Conservation (phyloP, 75 land plant genomes). For the Picea sitchensis region DNA sequence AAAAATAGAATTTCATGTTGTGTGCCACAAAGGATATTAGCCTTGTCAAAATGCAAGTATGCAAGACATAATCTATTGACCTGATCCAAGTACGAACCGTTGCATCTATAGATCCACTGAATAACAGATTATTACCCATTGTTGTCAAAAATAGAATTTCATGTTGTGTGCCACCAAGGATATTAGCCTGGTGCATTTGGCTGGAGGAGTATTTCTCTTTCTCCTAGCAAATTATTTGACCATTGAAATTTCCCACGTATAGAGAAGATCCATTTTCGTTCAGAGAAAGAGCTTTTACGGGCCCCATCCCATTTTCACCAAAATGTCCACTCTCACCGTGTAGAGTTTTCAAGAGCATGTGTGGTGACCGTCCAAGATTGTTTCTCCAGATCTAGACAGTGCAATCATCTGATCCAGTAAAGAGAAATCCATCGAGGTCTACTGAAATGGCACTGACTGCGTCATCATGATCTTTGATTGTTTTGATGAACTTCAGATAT, state of each 20-base stretch:
- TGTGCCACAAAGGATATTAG: constrained; percentile 54
- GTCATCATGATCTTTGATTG: constrained; percentile 38
- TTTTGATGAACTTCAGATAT: constrained; percentile 34
- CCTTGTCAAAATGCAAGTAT: constrained; percentile 34
- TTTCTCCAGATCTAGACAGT: neutral
- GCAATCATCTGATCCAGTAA: constrained; percentile 65
- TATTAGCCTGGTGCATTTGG: constrained; percentile 27
- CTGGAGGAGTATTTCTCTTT: neutral
- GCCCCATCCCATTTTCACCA: neutral
- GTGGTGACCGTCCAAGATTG: neutral
- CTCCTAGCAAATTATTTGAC: constrained; percentile 52
- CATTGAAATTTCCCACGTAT: constrained; percentile 70
- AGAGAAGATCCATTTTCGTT: constrained; percentile 19
- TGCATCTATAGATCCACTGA: constrained; percentile 80
- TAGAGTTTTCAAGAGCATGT: neutral
- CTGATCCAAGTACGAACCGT: constrained; percentile 64
- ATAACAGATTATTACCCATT: constrained; percentile 29
- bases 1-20: constrained; percentile 64
- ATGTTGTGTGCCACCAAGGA: constrained; percentile 52
- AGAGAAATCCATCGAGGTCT: constrained; percentile 26
- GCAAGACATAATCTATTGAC: neutral
- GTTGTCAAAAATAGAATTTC: constrained; percentile 65
- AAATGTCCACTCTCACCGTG: neutral
- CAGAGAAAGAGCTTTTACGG: constrained; percentile 65
- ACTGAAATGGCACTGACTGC: constrained; percentile 39